A percentile compares a stretch with the other conserved stretches of the same genome.
Conservation (phyloP, 345 rosid genomes). For the Eucalyptus victrix region DNA sequence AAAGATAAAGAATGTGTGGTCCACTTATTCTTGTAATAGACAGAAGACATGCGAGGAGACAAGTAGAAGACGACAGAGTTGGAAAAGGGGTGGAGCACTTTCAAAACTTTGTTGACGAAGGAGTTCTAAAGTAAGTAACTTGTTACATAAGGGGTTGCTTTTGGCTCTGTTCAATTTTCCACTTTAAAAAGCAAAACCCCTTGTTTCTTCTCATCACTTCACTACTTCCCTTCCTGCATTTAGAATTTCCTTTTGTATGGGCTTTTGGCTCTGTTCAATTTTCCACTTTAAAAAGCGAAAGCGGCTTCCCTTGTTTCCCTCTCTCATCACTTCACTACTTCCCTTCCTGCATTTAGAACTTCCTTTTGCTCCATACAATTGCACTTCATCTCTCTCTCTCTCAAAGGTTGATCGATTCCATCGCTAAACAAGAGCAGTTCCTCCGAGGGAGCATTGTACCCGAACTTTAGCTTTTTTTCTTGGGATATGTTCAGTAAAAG, state of each 20-base stretch:
- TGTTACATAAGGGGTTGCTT: not conserved
- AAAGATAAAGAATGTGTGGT: too few relatives aligned
- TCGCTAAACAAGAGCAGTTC: not conserved
- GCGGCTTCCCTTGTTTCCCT: not conserved
- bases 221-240: not conserved
- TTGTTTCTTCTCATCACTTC: not conserved
- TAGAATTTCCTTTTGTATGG: not conserved
- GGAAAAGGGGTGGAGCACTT: not conserved
- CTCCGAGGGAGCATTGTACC: not conserved
- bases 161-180: not conserved
- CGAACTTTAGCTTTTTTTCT: not conserved
- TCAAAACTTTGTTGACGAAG: not conserved
- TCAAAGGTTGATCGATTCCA: not conserved
- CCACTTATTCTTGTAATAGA: not conserved
- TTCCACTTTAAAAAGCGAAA: not conserved
- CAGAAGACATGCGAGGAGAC: not conserved
- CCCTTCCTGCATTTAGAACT: not conserved
- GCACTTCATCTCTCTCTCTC: not conserved
- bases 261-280: not conserved
- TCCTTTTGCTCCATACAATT: not conserved
- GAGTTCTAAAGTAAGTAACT: not conserved
- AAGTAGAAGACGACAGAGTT: not conserved
- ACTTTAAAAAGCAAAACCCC: not conserved
- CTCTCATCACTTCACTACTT: not conserved
- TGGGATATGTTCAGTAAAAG: too few relatives aligned